A percentile compares a stretch with the other conserved stretches of the same genome.
These are phyloP conservation scores for Hibiscus syriacus DNA, from an alignment of 345 rosid species.

Conservation along the genomic window DNA sequence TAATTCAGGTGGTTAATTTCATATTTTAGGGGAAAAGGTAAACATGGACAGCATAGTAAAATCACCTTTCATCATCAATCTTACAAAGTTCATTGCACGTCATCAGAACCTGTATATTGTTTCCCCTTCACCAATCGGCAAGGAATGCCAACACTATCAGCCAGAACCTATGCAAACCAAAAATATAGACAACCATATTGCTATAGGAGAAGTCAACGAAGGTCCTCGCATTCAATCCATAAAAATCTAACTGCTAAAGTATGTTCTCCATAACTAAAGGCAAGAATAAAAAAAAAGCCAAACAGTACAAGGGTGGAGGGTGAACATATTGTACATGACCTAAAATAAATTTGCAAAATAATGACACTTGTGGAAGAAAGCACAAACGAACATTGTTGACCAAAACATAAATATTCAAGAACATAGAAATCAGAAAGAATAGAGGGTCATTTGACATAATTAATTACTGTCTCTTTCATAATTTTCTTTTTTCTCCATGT, in stretches of 20 bases:
- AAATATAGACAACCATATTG: constrained; percentile 7
- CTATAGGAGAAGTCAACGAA: constrained; percentile 5
- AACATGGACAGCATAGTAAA: constrained; percentile 8
- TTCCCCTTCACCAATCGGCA: no score
- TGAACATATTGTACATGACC: background rate
- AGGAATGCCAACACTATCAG: no score
- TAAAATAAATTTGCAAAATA: background rate
- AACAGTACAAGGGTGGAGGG: background rate
- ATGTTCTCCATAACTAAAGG: constrained; percentile 1
- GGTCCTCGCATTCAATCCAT: constrained; percentile 1
- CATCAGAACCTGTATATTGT: constrained; percentile 81
- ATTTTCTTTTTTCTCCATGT: background rate
- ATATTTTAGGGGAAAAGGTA: background rate
- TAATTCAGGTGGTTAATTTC: background rate
- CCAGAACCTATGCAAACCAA: constrained; percentile 56
- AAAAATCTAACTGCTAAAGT: constrained; percentile 7
- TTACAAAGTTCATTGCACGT: constrained; percentile 92
- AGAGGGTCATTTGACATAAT: background rate
- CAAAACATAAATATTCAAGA: background rate
- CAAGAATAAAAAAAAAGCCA: background rate
- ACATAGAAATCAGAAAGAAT: background rate
- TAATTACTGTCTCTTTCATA: background rate
- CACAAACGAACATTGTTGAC: no score
- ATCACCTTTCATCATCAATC: constrained; percentile 84
- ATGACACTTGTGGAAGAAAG: no score